Evolutionary conservation across 805 yeast species (phyloP), one percentile per base, ranked within the genome.

Genomic region (Lipomyces sp.): DNA sequence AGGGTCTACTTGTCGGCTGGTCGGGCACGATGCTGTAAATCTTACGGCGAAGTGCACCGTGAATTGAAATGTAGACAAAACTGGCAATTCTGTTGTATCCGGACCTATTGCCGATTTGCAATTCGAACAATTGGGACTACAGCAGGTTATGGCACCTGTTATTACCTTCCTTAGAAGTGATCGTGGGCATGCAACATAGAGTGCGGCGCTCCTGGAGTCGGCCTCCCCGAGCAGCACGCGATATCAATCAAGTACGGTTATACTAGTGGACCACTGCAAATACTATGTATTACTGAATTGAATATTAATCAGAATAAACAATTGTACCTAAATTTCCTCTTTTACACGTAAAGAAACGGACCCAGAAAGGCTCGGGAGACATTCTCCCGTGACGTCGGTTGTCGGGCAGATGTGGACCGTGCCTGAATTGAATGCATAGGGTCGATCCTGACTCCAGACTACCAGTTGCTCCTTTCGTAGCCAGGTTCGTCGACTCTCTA

Each of bases 351-450:
- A 3, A 42, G 48, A 42, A 4, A 3, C 6, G 24, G 48, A 42
- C 39, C 15, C 11, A 42, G 8, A 42, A 15, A 42, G 24, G 48
- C 8, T 42, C 24, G 18, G 48, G 18, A 7, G 48, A 42, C 24
- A 42, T 11, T n/a, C 48, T 15, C 24, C 8, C 48, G 48, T 42
- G 48, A 15, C 29, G 48, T 15, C 24, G 24, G 39, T 24, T n/a
- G 15, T n/a, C 48, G 48, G 48, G 48, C 48, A 42, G 48, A 42
- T 42, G 48, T 42, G 48, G 48, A 42, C 48, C 48, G 48, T n/a
- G 48, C 24, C 48, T 7, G n/a, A 42, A 24, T 13, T 10, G 24
- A n/a, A 42, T 4, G 24, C 48, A 4, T n/a, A 10, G 48, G 48
- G 48, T 42, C 48, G 24, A 42, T 42, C 11, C 24, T 15, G 13